phyloP scores from a whole-genome alignment of 345 rosid species.

The Cardamine occulta region DNA sequence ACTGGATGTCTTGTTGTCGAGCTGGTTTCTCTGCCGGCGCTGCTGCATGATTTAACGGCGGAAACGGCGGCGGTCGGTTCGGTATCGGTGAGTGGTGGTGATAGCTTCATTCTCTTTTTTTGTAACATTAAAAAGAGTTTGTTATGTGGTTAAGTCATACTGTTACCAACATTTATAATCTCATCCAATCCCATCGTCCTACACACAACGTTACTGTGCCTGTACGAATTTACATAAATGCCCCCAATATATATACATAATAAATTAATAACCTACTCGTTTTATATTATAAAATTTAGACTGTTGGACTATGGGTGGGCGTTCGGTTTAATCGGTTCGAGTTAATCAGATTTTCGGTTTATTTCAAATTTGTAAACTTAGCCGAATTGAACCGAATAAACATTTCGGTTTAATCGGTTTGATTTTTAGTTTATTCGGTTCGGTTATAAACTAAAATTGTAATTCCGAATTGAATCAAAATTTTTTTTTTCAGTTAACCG shows the following conservation, averaged over 20 bases:
- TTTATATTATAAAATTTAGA: not conserved
- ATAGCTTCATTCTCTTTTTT: slow-evolving; percentile 49
- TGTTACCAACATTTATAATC: slow-evolving; percentile 38
- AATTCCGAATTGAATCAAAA: too few species aligned
- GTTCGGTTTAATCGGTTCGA: too few species aligned
- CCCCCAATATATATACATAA: not conserved
- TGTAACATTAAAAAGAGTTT: slow-evolving; percentile 34
- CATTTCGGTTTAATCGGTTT: too few species aligned
- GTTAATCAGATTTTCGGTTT: too few species aligned
- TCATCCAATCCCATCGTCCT: slow-evolving; percentile 15
- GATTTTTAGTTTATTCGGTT: too few species aligned
- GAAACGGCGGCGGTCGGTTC: slow-evolving; percentile 39
- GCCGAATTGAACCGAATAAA: too few species aligned
- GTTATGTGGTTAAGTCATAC: slow-evolving; percentile 30
- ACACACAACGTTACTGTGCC: slow-evolving; percentile 21
- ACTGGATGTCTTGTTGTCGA: slow-evolving; percentile 61
- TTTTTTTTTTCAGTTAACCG: too few species aligned
- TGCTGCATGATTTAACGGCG: slow-evolving; percentile 37
- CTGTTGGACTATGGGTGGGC: too few species aligned
- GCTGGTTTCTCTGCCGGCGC: slow-evolving; percentile 18
- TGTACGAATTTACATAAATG: slow-evolving; percentile 1
- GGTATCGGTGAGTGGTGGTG: slow-evolving; percentile 47
- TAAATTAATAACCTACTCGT: too few species aligned
- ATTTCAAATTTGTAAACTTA: too few species aligned
- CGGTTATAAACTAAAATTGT: too few species aligned